Percentiles rank a stretch among this genome's conserved stretches.
Conservation (phyloP, 345 rosid genomes). For the Bruguiera gymnorhiza region DNA sequence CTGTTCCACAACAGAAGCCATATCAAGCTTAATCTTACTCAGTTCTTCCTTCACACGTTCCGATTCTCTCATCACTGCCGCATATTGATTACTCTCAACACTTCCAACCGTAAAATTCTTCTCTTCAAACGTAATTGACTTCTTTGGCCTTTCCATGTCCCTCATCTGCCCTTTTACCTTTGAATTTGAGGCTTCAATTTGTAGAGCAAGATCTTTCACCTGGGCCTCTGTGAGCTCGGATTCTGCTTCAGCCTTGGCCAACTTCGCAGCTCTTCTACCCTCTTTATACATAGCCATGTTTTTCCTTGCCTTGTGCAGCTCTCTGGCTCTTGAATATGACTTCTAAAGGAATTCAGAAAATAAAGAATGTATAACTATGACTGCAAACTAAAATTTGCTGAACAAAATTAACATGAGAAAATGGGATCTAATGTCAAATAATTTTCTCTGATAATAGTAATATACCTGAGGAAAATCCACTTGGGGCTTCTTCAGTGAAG, state of each 20-base stretch:
- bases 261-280: slow-evolving; percentile 48
- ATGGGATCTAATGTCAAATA: not conserved
- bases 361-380: not conserved
- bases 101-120: slow-evolving; percentile 17
- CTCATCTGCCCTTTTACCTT: slow-evolving; percentile 27
- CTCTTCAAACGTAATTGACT: slow-evolving; percentile 19
- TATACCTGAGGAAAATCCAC: slow-evolving; percentile 49
- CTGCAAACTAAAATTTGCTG: no score
- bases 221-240: slow-evolving; percentile 47
- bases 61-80: slow-evolving; percentile 46
- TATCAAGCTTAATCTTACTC: slow-evolving; percentile 68
- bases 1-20: slow-evolving; percentile 55
- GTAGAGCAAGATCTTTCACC: slow-evolving; percentile 44
- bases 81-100: slow-evolving; percentile 24
- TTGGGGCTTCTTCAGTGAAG: slow-evolving; percentile 36
- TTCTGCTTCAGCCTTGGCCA: slow-evolving; percentile 44
- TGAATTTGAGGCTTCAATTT: slow-evolving; percentile 43
- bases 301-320: slow-evolving; percentile 54
- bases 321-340: slow-evolving; percentile 51
- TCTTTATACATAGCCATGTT: slow-evolving; percentile 47
- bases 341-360: slow-evolving; percentile 23
- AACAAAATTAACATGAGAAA: slow-evolving; percentile 8
- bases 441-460: not conserved
- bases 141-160: slow-evolving; percentile 28
- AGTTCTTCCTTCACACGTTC: slow-evolving; percentile 61